Evolutionary conservation across 208 protist genomes (phyloP).

Genomic region (Trichomonas tenax): DNA sequence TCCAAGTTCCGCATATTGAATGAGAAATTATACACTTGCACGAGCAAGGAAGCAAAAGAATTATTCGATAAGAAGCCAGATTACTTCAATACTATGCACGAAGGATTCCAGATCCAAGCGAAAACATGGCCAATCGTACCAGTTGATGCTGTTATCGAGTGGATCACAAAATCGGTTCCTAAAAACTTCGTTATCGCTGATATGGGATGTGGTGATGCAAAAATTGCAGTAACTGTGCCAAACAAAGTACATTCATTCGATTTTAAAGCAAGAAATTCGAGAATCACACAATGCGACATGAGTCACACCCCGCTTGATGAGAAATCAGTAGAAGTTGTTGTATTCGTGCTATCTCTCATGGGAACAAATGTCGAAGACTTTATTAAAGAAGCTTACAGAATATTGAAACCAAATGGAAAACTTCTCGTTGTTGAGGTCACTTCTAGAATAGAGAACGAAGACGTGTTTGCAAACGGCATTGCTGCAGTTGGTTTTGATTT

Average conservation of each 20-base stretch:
- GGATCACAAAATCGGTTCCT: not conserved
- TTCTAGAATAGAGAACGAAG: constrained; percentile 27
- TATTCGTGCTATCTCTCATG: constrained; percentile 40
- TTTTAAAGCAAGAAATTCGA: constrained; percentile 25
- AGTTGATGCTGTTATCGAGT: constrained; percentile 27
- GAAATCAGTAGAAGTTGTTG: constrained; percentile 26
- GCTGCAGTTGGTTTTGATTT: not conserved
- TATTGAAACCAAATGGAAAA: constrained; percentile 28
- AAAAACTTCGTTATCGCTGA: constrained; percentile 18
- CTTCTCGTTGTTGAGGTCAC: constrained; percentile 32
- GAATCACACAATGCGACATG: constrained; percentile 34
- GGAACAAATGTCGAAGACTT: constrained; percentile 34
- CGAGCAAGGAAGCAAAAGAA: constrained; percentile 5
- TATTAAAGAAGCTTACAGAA: constrained; percentile 31
- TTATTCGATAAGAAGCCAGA: constrained; percentile 28
- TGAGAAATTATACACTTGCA: constrained; percentile 33
- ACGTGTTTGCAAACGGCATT: constrained; percentile 16
- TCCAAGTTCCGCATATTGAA: constrained; percentile 37
- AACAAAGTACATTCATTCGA: constrained; percentile 35
- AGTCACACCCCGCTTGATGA: constrained; percentile 26
- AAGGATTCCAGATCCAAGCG: constrained; percentile 27
- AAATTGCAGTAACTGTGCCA: constrained; percentile 19
- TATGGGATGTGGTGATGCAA: constrained; percentile 37
- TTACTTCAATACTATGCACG: constrained; percentile 30
- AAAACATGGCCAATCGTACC: constrained; percentile 33